These are phyloP conservation scores for Alternaria sp. DNA, from an alignment of 2,329 filamentous ascomycete genomes.

Conservation along the genomic window DNA sequence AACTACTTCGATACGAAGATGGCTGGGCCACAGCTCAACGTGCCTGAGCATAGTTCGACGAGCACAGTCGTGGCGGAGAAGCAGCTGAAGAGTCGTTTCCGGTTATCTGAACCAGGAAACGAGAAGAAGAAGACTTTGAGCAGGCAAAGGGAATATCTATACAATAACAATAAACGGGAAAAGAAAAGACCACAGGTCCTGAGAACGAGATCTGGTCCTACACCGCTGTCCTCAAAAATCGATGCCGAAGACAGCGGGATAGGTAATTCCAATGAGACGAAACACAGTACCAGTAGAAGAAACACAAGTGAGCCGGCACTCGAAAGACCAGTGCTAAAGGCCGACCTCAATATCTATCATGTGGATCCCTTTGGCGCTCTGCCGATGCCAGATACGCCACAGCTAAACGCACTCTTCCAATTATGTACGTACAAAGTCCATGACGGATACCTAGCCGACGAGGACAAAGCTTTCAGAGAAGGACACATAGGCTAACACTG, in stretches of 20 bases:
- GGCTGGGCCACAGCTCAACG: conserved; percentile 6
- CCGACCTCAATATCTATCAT: conserved; percentile 22
- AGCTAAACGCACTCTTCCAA: conserved; percentile 32
- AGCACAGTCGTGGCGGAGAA: conserved; percentile 31
- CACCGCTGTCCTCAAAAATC: not conserved
- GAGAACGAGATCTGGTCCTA: not conserved
- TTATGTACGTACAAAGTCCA: conserved; percentile 27
- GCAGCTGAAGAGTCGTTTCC: conserved; percentile 33
- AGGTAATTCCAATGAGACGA: too few species aligned
- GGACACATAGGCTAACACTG: not conserved
- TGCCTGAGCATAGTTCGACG: conserved; percentile 29
- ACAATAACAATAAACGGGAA: not conserved
- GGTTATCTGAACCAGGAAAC: conserved; percentile 12
- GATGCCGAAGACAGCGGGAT: not conserved
- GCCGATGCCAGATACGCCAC: conserved; percentile 31
- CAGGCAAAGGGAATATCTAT: not conserved
- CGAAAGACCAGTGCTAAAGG: conserved; percentile 4
- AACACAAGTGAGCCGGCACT: not conserved
- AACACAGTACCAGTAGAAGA: not conserved
- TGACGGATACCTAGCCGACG: too few species aligned
- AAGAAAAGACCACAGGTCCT: not conserved
- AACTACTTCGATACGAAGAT: conserved; percentile 37
- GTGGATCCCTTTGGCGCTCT: conserved; percentile 37
- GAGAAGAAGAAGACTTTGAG: not conserved
- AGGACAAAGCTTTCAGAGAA: not conserved